phyloP scores from a whole-genome alignment of 768 basidiomycete species.

The Podaxis sp. region DNA sequence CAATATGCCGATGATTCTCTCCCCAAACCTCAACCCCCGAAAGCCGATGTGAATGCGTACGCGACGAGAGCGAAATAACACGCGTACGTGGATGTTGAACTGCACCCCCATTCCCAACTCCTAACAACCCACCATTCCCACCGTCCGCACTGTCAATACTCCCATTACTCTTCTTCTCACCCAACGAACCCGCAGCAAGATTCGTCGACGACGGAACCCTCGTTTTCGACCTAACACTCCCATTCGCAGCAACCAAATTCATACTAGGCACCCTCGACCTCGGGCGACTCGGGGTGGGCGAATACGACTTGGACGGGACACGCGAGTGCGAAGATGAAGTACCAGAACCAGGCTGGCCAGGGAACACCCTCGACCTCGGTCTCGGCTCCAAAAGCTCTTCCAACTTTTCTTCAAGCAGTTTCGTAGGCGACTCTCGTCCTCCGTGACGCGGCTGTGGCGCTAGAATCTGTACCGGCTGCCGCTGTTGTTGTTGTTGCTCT shows the following conservation, averaged over 20 bases:
- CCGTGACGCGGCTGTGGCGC: conserved; percentile 7
- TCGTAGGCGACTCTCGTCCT: conserved; percentile 12
- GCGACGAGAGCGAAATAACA: conserved; percentile 11
- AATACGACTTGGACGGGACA: neutral
- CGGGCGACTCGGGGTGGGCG: neutral
- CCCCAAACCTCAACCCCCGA: conserved; percentile 13
- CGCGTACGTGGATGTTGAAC: neutral
- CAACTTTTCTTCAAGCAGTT: conserved; percentile 11
- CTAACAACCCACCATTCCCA: no score
- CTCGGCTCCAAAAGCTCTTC: conserved; percentile 14
- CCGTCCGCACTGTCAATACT: neutral
- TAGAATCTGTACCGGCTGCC: neutral
- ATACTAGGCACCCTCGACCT: conserved; percentile 12
- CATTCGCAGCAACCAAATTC: neutral
- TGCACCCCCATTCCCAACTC: no score
- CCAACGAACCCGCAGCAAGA: neutral
- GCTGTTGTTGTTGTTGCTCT: neutral
- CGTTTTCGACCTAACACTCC: neutral
- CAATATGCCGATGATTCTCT: conserved; percentile 12
- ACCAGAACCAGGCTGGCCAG: neutral
- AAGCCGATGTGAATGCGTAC: conserved; percentile 10
- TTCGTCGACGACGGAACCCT: neutral
- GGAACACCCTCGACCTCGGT: neutral
- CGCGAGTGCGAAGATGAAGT: neutral
- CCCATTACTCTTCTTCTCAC: neutral